Percentiles rank a stretch among this genome's conserved stretches.
Conservation (phyloP, 495 filamentous ascomycete species). For the Penicillium cosmopolitanum region DNA sequence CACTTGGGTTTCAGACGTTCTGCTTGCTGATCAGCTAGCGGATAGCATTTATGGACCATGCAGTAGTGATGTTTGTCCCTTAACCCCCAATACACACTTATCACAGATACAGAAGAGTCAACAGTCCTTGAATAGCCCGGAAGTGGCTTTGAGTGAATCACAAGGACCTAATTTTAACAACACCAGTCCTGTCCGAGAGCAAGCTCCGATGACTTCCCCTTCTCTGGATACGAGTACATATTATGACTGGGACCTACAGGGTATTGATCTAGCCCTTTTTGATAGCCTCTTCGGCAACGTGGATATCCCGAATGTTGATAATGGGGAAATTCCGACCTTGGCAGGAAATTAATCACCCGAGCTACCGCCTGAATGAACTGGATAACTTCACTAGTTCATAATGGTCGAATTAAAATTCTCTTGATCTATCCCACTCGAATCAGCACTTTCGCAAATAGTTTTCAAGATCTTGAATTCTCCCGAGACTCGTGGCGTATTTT, state of each 20-base stretch:
- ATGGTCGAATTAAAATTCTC: too few species aligned
- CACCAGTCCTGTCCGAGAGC: neutral
- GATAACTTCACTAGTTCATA: too few species aligned
- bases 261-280: conserved; percentile 35
- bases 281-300: conserved; percentile 32
- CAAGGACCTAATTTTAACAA: neutral
- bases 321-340: neutral
- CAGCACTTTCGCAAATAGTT: too few species aligned
- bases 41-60: too few species aligned
- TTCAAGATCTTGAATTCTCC: too few species aligned
- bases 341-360: neutral
- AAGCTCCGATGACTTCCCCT: neutral
- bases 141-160: neutral
- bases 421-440: too few species aligned
- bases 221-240: conserved; percentile 2
- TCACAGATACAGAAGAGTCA: too few species aligned
- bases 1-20: neutral
- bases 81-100: too few species aligned
- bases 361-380: neutral
- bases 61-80: too few species aligned
- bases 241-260: conserved; percentile 31
- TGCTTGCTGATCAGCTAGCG: too few species aligned
- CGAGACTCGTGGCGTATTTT: too few species aligned
- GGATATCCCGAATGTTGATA: neutral
- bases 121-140: too few species aligned